Evolutionary conservation across 177 flowering plant genomes (phyloP).

Genomic region (Telopea speciosissima): DNA sequence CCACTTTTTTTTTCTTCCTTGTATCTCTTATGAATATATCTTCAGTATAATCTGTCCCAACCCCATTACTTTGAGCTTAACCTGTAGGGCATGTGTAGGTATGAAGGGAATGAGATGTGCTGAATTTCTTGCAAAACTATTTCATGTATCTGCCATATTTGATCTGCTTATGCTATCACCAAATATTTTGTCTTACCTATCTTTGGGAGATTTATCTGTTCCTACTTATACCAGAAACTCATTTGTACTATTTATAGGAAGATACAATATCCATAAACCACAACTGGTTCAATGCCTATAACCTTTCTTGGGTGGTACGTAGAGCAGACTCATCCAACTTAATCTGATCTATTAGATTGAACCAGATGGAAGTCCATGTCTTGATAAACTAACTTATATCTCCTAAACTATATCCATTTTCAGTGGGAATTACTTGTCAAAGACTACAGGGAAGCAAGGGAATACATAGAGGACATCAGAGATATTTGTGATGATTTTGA

Average conservation of each 20-base stretch:
- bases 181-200: background rate
- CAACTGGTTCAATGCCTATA: slow-evolving; percentile 94
- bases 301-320: slow-evolving; percentile 87
- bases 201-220: background rate
- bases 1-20: no score
- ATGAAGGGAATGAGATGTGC: background rate
- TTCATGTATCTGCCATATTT: background rate
- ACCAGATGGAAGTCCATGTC: background rate
- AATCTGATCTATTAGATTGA: background rate
- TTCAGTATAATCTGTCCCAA: no score
- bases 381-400: background rate
- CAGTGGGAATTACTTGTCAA: slow-evolving; percentile 78
- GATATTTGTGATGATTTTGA: slow-evolving; percentile 96
- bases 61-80: no score
- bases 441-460: slow-evolving; percentile 82
- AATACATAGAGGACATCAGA: slow-evolving; percentile 81
- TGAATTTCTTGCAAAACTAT: background rate
- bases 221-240: slow-evolving; percentile 1
- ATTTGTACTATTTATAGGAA: slow-evolving; percentile 46
- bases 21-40: no score
- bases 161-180: background rate
- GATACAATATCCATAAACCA: slow-evolving; percentile 94
- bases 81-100: background rate
- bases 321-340: slow-evolving; percentile 4
- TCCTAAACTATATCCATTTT: slow-evolving; percentile 11